A percentile compares a stretch with the other conserved stretches of the same genome.
Evolutionary conservation across 441 rosid species (phyloP).

Genomic region (Raphanus hybrid): DNA sequence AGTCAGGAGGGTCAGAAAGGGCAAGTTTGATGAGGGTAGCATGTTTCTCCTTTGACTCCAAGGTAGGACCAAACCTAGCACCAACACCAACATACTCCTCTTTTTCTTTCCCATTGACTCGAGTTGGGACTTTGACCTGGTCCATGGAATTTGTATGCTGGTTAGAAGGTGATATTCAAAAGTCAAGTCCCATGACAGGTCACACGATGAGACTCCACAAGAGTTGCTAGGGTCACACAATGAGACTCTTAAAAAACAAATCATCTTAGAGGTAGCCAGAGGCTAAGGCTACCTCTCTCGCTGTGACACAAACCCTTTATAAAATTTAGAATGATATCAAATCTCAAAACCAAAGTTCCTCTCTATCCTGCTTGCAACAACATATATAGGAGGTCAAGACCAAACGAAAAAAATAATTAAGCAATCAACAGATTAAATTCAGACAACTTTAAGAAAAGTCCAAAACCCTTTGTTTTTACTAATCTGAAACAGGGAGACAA

Average conservation of each 20-base stretch:
- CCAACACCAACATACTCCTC: slow-evolving; percentile 62
- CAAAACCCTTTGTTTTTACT: background rate
- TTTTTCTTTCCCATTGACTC: slow-evolving; percentile 47
- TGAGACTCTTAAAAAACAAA: background rate
- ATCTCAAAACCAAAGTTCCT: slow-evolving; percentile 9
- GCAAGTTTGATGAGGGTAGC: slow-evolving; percentile 51
- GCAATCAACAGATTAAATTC: slow-evolving; percentile 12
- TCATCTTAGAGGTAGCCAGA: background rate
- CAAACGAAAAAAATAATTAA: background rate
- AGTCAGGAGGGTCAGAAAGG: slow-evolving; percentile 57
- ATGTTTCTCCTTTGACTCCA: slow-evolving; percentile 61
- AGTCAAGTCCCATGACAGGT: background rate
- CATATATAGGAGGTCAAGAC: background rate
- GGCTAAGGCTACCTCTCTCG: no score
- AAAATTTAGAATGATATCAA: background rate
- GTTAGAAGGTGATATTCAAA: background rate
- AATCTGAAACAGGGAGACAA: background rate
- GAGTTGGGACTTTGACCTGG: slow-evolving; percentile 61
- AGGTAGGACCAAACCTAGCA: slow-evolving; percentile 63
- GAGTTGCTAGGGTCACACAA: no score
- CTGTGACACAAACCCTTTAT: no score
- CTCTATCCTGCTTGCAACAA: slow-evolving; percentile 1
- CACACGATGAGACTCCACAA: no score
- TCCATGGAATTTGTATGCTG: slow-evolving; percentile 9
- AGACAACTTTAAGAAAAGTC: background rate